Evolutionary conservation across 108 stramenopile genomes (phyloP), one percentile per base, ranked within the genome.

Genomic region (Cyclotella atomus): DNA sequence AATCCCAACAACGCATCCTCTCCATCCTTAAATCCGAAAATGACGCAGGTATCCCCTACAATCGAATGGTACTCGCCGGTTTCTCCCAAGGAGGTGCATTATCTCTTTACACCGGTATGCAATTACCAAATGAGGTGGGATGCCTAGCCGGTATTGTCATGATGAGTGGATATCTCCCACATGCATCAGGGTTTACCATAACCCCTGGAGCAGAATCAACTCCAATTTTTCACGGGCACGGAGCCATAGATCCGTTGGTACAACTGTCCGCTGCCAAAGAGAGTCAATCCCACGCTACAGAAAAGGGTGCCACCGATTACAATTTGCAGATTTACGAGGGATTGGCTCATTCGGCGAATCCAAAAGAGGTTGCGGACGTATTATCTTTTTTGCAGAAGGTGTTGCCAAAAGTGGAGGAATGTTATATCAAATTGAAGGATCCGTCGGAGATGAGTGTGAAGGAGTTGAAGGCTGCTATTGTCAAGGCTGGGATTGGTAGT

Each of bases 71-170:
- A 4, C 70, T 98, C 65, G 94, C 93, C 20, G 98, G 98, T 27
- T 98, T 98, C 72, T 83, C 80, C 14, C 98, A 98, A 78, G 98
- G 98, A 8, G 98, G 94, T 0, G 96, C 96, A 0, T 66, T 98
- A 12, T 82, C 82, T 30, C 70, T 98, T 9, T 97, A 75, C 70
- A 94, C 92, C 12, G 97, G 96, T 2, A 73, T 98, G 82, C 95
- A 95, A 75, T 68, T 93, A n/a, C 44, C 78, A 30, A 14, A 65
- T 3, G 38, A 90, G 30, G 67, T 81, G 77, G 76, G 85, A 23
- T 34, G 52, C 34, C 61, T 96, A 50, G 95, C 91, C 0, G 97
- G 96, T 15, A 83, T 98, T 27, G 82, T 93, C 20, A 56, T 91
- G 30, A 82, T 97, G 88, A 89, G 87, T 47, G 97, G 93, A 20